Evolutionary conservation across 148 eudicot genomes (phyloP), one percentile per base, ranked within the genome.

Genomic region (Silene latifolia): DNA sequence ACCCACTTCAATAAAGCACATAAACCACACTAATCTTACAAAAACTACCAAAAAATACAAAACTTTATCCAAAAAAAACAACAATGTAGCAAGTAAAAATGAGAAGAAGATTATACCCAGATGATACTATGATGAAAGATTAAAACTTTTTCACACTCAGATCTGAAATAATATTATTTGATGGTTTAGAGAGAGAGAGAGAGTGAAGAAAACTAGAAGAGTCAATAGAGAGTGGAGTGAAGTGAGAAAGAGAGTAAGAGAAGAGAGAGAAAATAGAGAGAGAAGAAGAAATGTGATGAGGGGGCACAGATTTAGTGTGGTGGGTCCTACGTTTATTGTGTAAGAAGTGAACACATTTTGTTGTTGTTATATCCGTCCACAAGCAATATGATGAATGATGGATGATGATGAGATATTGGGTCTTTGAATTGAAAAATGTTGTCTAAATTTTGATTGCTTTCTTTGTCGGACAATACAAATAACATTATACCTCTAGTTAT

Each of bases 91-190:
- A 19, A 70, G 53, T 18, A 5, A 56, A 58, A 56, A 8, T 57
- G 59, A 76, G 67, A 54, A 53, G 54, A 61, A 10, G 51, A 66
- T 59, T 60, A 51, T 51, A 81, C 83, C 74, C 68, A 76, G 73
- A 67, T 76, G 25, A 73, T 70, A 7, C 1, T 12, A 8, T 13
- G 54, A 19, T 4, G 15, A 71, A 59, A 58, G 19, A 8, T 20
- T 17, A 67, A 60, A 42, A 62, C 73, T 58, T 18, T 23, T 15
- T 35, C 72, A 32, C 23, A 19, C 76, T 76, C 67, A 76, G 80
- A 81, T 81, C 83, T 80, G 80, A 76, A 59, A 72, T 39, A 39
- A 39, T 70, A 13, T 69, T 21, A 64, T 76, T 67, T 74, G 79
- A 75, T 65, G 66, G 60, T 35, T 59, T 59, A 73, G 69, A 60